Conservation (phyloP, 768 basidiomycete genomes). For the Pleurotus salmoneostramineus region DNA sequence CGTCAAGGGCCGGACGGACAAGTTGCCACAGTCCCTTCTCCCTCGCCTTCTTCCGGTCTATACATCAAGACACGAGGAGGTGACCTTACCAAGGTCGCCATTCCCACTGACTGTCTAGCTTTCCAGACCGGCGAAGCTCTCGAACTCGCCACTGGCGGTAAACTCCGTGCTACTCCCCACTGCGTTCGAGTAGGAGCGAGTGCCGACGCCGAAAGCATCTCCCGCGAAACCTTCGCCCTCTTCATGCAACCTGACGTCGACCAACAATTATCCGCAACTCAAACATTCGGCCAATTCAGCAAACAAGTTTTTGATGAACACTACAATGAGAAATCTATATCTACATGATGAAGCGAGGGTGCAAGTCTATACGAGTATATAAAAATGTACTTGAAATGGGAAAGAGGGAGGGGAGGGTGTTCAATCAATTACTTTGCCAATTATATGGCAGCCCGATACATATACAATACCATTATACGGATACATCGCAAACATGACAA, state of each 20-base stretch:
- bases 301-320: slow-evolving; percentile 71
- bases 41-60: slow-evolving; percentile 77
- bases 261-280: slow-evolving; percentile 60
- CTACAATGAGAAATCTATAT: slow-evolving; percentile 28
- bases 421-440: not conserved
- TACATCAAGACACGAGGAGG: slow-evolving; percentile 89
- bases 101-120: slow-evolving; percentile 81
- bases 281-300: slow-evolving; percentile 90
- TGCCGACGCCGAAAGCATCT: slow-evolving; percentile 43
- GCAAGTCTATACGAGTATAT: not conserved
- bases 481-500: not conserved
- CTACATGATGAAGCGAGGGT: slow-evolving; percentile 17
- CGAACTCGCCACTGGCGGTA: slow-evolving; percentile 79
- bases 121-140: slow-evolving; percentile 98
- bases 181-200: slow-evolving; percentile 76
- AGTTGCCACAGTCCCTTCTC: slow-evolving; percentile 53
- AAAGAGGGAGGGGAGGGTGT: too few species aligned
- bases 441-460: not conserved
- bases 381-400: slow-evolving; percentile 7
- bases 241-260: slow-evolving; percentile 89
- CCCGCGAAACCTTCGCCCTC: slow-evolving; percentile 85
- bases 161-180: slow-evolving; percentile 89
- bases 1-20: slow-evolving; percentile 35
- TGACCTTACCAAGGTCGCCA: slow-evolving; percentile 75
- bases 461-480: not conserved